Percentiles rank a stretch among this genome's conserved stretches.
phyloP scores from a whole-genome alignment of 495 filamentous ascomycete species.

The Hyaloscypha hepaticicola region DNA sequence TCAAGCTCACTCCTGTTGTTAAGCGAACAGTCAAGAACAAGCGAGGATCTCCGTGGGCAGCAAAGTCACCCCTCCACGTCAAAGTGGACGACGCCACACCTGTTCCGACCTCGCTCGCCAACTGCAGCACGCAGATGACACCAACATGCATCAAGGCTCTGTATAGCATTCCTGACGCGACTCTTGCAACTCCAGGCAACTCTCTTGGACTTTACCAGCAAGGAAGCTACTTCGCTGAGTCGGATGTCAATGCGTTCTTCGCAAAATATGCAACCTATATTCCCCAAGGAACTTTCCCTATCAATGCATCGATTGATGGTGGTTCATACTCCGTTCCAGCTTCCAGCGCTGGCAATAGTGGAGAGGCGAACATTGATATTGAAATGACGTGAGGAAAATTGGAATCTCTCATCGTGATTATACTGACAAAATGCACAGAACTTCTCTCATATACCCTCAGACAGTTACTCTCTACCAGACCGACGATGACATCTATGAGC shows the following conservation, averaged over 20 bases:
- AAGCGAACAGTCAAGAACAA: conserved; percentile 13
- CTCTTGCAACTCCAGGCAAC: conserved; percentile 28
- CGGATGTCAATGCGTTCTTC: conserved; percentile 14
- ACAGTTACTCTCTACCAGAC: conserved; percentile 26
- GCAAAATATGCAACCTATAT: conserved; percentile 34
- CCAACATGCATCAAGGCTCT: conserved; percentile 34
- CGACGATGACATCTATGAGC: conserved; percentile 22
- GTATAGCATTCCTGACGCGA: conserved; percentile 25
- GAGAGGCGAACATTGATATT: conserved; percentile 20
- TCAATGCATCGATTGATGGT: conserved; percentile 48
- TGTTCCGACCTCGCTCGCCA: conserved; percentile 8
- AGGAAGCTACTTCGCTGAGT: conserved; percentile 22
- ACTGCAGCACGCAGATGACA: conserved; percentile 30
- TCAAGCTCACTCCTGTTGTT: conserved; percentile 19
- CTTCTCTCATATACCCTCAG: conserved; percentile 26
- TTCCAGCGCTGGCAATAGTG: conserved; percentile 7
- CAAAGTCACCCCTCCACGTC: conserved; percentile 10
- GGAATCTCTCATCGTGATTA: background rate
- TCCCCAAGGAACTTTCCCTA: conserved; percentile 42
- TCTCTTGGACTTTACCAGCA: conserved; percentile 28
- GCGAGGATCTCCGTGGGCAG: conserved; percentile 1
- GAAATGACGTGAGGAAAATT: conserved; percentile 12
- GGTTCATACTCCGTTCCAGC: conserved; percentile 13
- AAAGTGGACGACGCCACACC: background rate
- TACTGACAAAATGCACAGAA: background rate